These are phyloP conservation scores for Epichloe baconii DNA, from an alignment of 2,329 filamentous ascomycete genomes.

Conservation along the genomic window DNA sequence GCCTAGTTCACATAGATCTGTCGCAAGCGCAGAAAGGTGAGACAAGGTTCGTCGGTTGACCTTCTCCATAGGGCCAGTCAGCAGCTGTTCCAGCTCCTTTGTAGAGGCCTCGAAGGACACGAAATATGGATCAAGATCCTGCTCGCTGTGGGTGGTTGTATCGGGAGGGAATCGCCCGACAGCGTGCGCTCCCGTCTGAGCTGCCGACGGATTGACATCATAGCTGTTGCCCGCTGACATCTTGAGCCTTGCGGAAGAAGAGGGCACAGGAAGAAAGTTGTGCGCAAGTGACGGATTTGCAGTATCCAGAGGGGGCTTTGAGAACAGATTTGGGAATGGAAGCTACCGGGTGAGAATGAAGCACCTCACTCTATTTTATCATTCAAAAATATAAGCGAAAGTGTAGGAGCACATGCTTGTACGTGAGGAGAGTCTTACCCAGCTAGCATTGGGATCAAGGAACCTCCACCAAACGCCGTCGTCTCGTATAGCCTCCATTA, in stretches of 20 bases:
- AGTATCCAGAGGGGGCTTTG: constrained; percentile 84
- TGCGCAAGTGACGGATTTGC: constrained; percentile 87
- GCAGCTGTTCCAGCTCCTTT: constrained; percentile 75
- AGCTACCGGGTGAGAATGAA: constrained; percentile 79
- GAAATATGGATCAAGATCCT: constrained; percentile 93
- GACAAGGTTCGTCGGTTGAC: constrained; percentile 82
- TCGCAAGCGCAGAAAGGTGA: constrained; percentile 70
- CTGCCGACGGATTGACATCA: constrained; percentile 23
- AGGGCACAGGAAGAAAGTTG: constrained; percentile 73
- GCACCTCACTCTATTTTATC: constrained; percentile 64
- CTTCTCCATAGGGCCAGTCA: constrained; percentile 92
- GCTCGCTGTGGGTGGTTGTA: constrained; percentile 62
- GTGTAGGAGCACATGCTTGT: background rate
- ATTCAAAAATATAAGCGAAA: constrained; percentile 9
- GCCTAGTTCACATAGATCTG: constrained; percentile 84
- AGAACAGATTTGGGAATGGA: constrained; percentile 89
- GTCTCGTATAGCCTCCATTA: constrained; percentile 81
- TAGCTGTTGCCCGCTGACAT: constrained; percentile 29
- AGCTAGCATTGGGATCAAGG: constrained; percentile 94
- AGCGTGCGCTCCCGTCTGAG: constrained; percentile 38
- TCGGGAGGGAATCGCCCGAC: constrained; percentile 75
- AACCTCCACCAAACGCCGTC: constrained; percentile 98
- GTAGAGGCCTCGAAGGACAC: constrained; percentile 85
- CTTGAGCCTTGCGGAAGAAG: constrained; percentile 75
- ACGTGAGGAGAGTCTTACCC: constrained; percentile 45